phyloP scores from a whole-genome alignment of 2,329 filamentous ascomycete genomes.

The Ambrosiella beaveri region DNA sequence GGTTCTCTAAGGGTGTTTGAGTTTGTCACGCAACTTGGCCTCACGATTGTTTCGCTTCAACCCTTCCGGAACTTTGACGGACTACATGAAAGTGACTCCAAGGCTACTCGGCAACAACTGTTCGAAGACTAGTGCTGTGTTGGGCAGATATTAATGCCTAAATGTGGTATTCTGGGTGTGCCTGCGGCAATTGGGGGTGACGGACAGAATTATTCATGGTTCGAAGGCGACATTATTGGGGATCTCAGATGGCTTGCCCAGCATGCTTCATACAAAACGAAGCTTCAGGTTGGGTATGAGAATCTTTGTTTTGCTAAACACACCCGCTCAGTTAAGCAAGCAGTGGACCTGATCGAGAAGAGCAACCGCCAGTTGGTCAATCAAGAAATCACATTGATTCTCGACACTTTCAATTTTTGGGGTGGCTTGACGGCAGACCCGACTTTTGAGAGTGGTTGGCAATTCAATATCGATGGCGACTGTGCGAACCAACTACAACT shows the following conservation, averaged over 20 bases:
- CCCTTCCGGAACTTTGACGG: constrained; percentile 15
- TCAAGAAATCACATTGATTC: constrained; percentile 14
- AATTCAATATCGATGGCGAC: no score
- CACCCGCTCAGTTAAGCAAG: constrained; percentile 13
- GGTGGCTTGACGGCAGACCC: constrained; percentile 9
- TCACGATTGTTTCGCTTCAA: constrained; percentile 15
- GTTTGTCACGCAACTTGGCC: constrained; percentile 1
- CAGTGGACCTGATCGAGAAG: constrained; percentile 12
- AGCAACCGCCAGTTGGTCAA: constrained; percentile 1
- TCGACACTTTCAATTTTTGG: constrained; percentile 19
- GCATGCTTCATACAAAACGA: not conserved
- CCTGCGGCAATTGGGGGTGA: constrained; percentile 12
- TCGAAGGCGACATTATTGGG: not conserved
- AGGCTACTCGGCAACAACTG: constrained; percentile 4
- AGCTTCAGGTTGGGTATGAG: constrained; percentile 15
- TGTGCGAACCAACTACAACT: no score
- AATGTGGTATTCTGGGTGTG: constrained; percentile 15
- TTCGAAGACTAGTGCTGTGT: constrained; percentile 14
- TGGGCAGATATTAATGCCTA: constrained; percentile 10
- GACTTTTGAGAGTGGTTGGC: not conserved
- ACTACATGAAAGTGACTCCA: constrained; percentile 4
- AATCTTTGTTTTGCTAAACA: constrained; percentile 15
- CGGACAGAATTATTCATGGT: constrained; percentile 7
- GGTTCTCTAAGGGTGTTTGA: not conserved
- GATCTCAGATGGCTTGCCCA: constrained; percentile 10